Conservation (phyloP, 108 stramenopile species). For the Parietichytrium sp. region DNA sequence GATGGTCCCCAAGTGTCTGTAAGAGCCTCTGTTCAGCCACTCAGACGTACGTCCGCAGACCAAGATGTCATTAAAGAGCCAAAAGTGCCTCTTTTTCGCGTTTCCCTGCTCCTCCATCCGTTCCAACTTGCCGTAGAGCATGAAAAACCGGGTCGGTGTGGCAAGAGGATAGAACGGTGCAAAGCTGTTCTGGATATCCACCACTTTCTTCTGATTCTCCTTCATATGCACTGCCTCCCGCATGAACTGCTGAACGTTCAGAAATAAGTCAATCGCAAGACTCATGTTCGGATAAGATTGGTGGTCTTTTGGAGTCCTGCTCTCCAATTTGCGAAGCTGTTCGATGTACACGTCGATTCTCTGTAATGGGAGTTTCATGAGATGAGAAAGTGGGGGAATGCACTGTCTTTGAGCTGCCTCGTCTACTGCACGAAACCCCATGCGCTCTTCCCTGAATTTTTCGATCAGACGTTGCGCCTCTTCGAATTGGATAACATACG, state of each 20-base stretch:
- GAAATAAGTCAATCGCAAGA: neutral
- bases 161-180: neutral
- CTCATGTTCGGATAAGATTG: neutral
- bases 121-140: neutral
- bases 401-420: slow-evolving; percentile 15
- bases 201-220: neutral
- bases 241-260: slow-evolving; percentile 8
- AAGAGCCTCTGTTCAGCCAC: neutral
- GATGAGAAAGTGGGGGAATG: neutral
- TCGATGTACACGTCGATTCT: neutral
- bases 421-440: neutral
- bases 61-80: slow-evolving; percentile 29
- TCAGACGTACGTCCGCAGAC: neutral
- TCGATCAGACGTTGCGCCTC: neutral
- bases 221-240: neutral
- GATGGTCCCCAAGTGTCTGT: slow-evolving; percentile 19
- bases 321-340: neutral
- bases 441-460: neutral
- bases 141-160: neutral
- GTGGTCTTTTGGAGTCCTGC: neutral
- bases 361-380: neutral
- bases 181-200: neutral
- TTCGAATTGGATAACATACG: neutral
- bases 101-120: slow-evolving; percentile 20
- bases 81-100: neutral